phyloP scores from a whole-genome alignment of 805 yeast genomes.

The Komagataella pseudopastoris region DNA sequence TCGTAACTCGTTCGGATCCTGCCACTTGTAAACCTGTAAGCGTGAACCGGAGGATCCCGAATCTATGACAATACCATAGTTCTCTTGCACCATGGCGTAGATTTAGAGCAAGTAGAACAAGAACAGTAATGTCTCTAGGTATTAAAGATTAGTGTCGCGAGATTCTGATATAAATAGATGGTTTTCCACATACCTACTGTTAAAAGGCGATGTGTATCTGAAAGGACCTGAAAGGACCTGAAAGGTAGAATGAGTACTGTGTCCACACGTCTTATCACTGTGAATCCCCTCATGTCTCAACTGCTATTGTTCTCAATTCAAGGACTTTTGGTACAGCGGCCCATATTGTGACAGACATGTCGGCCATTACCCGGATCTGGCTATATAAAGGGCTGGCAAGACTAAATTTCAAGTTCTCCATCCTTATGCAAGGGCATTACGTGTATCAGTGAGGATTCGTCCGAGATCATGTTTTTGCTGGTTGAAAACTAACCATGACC shows the following conservation, averaged over 20 bases:
- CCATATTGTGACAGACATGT: background rate
- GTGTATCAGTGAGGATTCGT: conserved; percentile 99
- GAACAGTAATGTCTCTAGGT: background rate
- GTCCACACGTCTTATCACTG: background rate
- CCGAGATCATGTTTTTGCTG: conserved; percentile 99
- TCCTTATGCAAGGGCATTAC: conserved; percentile 99
- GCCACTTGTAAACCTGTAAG: conserved; percentile 74
- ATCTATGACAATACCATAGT: conserved; percentile 83
- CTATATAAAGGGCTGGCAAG: background rate
- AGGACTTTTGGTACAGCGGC: too few species aligned
- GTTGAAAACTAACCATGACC: conserved; percentile 99
- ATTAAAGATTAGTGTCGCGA: background rate
- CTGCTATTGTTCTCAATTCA: background rate
- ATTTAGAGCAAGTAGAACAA: background rate
- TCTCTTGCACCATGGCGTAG: conserved; percentile 1
- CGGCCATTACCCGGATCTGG: background rate
- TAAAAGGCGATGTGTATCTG: background rate
- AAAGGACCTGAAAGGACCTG: background rate
- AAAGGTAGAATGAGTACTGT: too few species aligned
- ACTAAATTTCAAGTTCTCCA: conserved; percentile 22
- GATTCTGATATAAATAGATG: background rate
- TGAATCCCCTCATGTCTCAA: too few species aligned
- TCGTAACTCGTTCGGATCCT: conserved; percentile 26
- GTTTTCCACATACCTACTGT: background rate
- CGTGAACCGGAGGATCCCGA: conserved; percentile 96